phyloP scores from a whole-genome alignment of 192 early-diverging fungal genomes.

The Backusella macrospora region DNA sequence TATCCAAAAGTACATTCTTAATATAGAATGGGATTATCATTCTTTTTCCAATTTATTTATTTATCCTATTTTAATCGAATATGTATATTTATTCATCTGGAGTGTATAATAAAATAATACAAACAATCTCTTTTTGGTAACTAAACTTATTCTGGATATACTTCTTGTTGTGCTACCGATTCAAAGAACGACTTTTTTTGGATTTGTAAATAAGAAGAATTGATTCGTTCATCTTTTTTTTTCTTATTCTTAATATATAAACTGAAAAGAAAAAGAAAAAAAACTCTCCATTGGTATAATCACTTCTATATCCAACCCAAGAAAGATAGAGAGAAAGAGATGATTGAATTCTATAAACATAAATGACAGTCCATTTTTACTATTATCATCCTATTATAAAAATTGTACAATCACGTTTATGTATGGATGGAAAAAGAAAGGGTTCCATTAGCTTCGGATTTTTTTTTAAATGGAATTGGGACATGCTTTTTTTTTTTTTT shows the following conservation, averaged over 20 bases:
- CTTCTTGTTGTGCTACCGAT: neutral
- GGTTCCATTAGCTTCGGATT: neutral
- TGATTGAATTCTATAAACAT: no score
- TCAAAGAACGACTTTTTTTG: neutral
- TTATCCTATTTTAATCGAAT: neutral
- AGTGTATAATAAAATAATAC: no score
- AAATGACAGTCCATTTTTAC: no score
- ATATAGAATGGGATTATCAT: neutral
- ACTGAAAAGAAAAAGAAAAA: neutral
- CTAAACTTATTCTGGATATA: neutral
- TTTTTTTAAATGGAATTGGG: neutral
- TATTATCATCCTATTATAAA: no score
- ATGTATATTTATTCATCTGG: no score
- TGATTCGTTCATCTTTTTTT: constrained; percentile 2
- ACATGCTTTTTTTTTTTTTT: neutral
- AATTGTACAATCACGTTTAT: no score
- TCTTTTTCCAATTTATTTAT: neutral
- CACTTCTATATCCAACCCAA: no score
- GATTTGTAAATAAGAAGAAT: neutral
- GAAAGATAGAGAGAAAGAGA: no score
- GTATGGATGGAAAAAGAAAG: neutral
- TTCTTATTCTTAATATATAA: neutral
- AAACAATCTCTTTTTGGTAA: neutral
- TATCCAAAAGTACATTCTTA: neutral
- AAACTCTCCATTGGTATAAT: no score